These are phyloP conservation scores for Solanum tarijense DNA, from an alignment of 257 asterid species.

Conservation along the genomic window DNA sequence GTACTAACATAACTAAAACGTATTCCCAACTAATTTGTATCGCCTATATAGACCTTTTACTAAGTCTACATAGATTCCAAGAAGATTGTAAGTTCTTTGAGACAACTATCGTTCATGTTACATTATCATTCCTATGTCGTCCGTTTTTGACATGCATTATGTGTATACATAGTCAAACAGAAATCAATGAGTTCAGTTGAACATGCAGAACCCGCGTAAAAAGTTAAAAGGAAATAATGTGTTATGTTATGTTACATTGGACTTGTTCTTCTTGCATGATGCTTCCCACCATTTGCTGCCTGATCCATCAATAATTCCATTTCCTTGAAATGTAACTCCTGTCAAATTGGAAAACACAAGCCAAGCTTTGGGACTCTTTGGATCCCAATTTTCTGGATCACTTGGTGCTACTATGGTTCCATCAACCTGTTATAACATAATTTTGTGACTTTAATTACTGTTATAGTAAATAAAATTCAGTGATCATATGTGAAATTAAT, in stretches of 20 bases:
- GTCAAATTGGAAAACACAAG: conserved; percentile 57
- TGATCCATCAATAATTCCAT: conserved; percentile 90
- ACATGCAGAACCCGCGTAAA: not conserved
- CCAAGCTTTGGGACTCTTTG: conserved; percentile 53
- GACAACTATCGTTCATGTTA: not conserved
- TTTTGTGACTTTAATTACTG: not conserved
- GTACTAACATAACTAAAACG: not conserved
- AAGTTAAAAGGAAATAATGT: not conserved
- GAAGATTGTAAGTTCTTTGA: not conserved
- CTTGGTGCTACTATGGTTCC: conserved; percentile 86
- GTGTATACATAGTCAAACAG: not conserved
- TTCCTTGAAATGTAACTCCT: conserved; percentile 62
- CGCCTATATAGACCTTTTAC: not conserved
- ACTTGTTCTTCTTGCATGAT: conserved; percentile 90
- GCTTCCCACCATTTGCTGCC: conserved; percentile 98
- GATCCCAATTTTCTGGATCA: conserved; percentile 84
- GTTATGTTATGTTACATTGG: conserved; percentile 30
- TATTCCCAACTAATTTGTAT: not conserved
- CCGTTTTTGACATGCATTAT: not conserved
- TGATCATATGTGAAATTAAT: not conserved
- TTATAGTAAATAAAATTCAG: not conserved
- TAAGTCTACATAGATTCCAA: not conserved
- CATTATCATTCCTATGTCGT: not conserved
- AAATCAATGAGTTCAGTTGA: not conserved
- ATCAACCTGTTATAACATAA: conserved; percentile 40